Evolutionary conservation across 495 filamentous ascomycete species (phyloP), one percentile per base, ranked within the genome.

Genomic region (Xylaria cubensis): DNA sequence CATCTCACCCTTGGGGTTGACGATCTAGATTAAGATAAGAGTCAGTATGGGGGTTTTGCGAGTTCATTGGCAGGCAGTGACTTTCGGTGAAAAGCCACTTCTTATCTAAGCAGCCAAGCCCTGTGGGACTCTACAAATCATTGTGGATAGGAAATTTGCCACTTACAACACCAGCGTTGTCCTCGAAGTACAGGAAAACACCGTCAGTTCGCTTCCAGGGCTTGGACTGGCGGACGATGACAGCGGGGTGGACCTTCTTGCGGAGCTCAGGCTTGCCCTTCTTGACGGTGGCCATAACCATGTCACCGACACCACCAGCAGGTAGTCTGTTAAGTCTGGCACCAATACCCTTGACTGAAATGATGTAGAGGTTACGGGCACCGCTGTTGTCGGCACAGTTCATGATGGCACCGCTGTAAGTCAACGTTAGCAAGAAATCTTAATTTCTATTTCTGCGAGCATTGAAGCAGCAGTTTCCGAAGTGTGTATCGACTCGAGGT

Each of bases 1-100:
- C 96, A 99, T 99, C 88, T 99, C 96, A 87, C 96, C 96, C 92
- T 99, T 99, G 85, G 94, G 94, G 89, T 99, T 99, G 89, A 99
- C 97, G 81, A 98, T 99, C 94, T 97, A 81, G 56, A 63, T 70
- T 7, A 21, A 0, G 15, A 55, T 7, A 19, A 48, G 17, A 48
- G 44, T 76, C 50, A 62, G 67, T 55, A 51, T 29, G 2, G 29
- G 3, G 42, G 91, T 83, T 97, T 90, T 88, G 97, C 98, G 73
- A 98, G 92, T 75, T 95, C 93, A 75, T 95, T 48, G 44, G 19
- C 44, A 8, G 44, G 15, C 17, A 19, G 4, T 19, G 44, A 48
- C 17, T 48, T 48, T 48, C 17, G 17, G 4, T 13, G 13, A 19
- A 17, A 48, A 48, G 17, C n/a, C 21, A 1, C 48, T n/a, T 9